A percentile compares a stretch with the other conserved stretches of the same genome.
Evolutionary conservation across 2,329 filamentous ascomycete species (phyloP).

Genomic region (Aspergillus luchuensis): DNA sequence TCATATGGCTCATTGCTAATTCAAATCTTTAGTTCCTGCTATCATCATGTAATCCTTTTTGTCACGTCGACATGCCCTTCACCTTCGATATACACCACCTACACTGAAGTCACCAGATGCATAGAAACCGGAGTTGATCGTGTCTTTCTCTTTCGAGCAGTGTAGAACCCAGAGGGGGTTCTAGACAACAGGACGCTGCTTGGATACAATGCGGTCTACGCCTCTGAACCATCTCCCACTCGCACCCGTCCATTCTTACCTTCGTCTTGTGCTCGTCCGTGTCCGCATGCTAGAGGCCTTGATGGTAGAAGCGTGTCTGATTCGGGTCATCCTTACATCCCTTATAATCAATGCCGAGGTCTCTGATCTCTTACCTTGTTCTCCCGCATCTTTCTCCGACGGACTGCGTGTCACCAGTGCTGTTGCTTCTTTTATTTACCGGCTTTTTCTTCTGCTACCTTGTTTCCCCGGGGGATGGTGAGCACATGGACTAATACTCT

Average conservation of each 20-base stretch:
- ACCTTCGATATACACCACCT: constrained; percentile 24
- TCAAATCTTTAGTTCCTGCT: constrained; percentile 42
- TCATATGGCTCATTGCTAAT: background rate
- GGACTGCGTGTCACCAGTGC: constrained; percentile 2
- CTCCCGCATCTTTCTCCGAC: constrained; percentile 3
- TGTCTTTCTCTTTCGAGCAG: constrained; percentile 28
- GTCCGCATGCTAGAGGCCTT: constrained; percentile 31
- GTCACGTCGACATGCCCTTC: constrained; percentile 33
- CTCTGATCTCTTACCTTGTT: constrained; percentile 1
- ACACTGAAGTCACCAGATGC: constrained; percentile 35
- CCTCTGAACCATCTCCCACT: constrained; percentile 21
- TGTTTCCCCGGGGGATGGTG: constrained; percentile 23
- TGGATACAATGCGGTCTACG: constrained; percentile 8
- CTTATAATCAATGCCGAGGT: constrained; percentile 4
- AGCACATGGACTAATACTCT: constrained; percentile 31
- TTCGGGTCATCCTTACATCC: constrained; percentile 6
- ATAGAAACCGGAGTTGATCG: constrained; percentile 43
- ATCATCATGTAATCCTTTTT: constrained; percentile 50
- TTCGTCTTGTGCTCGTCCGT: constrained; percentile 19
- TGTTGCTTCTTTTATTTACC: constrained; percentile 12
- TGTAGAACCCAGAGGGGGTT: background rate
- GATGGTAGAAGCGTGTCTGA: constrained; percentile 31
- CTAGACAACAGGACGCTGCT: constrained; percentile 11
- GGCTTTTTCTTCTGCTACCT: constrained; percentile 16
- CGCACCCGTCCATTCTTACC: constrained; percentile 22